Evolutionary conservation across 2,329 filamentous ascomycete genomes (phyloP).

Genomic region (Neoscytalidium dimidiatum): DNA sequence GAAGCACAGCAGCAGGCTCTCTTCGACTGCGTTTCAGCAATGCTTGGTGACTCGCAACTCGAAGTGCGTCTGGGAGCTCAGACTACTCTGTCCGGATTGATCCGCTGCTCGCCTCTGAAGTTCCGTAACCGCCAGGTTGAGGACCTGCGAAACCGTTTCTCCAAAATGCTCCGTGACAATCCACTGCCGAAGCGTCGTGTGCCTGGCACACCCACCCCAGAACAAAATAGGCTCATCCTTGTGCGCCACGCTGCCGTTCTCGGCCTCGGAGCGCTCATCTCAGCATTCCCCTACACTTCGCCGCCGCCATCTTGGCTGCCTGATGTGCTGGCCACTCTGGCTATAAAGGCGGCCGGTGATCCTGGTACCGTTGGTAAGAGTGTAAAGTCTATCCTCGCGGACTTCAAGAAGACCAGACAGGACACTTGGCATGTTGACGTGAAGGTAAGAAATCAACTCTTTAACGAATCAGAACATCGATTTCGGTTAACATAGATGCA

Average conservation of each 20-base stretch:
- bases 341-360: conserved; percentile 81
- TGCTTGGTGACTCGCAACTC: conserved; percentile 88
- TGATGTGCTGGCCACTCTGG: conserved; percentile 82
- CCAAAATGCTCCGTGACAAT: conserved; percentile 73
- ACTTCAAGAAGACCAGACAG: conserved; percentile 99
- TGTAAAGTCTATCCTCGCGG: conserved; percentile 88
- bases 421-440: conserved; percentile 98
- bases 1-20: conserved; percentile 73
- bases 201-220: conserved; percentile 68
- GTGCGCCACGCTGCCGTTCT: conserved; percentile 87
- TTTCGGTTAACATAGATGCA: conserved; percentile 32
- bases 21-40: conserved; percentile 90
- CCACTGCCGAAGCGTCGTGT: conserved; percentile 74
- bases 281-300: conserved; percentile 94
- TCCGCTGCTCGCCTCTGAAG: conserved; percentile 82
- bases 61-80: conserved; percentile 94
- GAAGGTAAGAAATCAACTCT: conserved; percentile 65
- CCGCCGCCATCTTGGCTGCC: conserved; percentile 94
- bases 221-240: conserved; percentile 75
- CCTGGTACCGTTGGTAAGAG: conserved; percentile 92
- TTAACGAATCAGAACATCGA: neutral
- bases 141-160: conserved; percentile 77
- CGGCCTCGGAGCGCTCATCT: conserved; percentile 85
- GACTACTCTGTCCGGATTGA: conserved; percentile 94
- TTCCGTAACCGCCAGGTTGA: conserved; percentile 79